A percentile compares a stretch with the other conserved stretches of the same genome.
Conservation (phyloP, 352 stramenopile species). For the Globisporangium mamillatum region DNA sequence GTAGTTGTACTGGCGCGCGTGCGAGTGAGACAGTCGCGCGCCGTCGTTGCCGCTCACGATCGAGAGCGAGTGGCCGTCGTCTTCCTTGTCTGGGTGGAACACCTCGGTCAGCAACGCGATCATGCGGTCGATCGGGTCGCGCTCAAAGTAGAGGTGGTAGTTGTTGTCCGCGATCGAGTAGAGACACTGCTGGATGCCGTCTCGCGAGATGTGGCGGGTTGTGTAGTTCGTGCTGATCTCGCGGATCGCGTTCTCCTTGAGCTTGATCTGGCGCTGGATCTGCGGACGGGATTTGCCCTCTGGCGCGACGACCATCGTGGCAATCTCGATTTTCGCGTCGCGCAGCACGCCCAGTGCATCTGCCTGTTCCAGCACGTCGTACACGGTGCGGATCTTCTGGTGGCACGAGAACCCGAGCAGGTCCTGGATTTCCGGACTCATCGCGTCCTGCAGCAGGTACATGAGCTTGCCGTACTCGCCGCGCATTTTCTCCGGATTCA, state of each 20-base stretch:
- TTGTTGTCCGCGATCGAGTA: constrained; percentile 98
- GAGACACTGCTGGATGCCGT: constrained; percentile 93
- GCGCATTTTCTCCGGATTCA: constrained; percentile 98
- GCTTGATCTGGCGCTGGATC: constrained; percentile 92
- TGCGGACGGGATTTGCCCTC: constrained; percentile 84
- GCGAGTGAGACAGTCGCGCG: constrained; percentile 93
- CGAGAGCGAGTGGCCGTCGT: constrained; percentile 82
- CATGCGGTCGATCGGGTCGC: constrained; percentile 95
- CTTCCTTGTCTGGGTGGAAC: constrained; percentile 81
- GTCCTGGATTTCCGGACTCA: constrained; percentile 78
- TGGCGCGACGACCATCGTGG: constrained; percentile 94
- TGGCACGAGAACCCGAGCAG: constrained; percentile 85
- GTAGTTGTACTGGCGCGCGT: constrained; percentile 95
- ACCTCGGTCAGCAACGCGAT: constrained; percentile 86
- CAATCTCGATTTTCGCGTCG: constrained; percentile 88
- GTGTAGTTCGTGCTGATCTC: constrained; percentile 81
- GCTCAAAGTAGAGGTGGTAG: constrained; percentile 97
- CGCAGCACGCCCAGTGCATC: constrained; percentile 73
- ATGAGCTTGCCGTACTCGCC: constrained; percentile 96
- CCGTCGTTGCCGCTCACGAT: constrained; percentile 93
- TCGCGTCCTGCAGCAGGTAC: constrained; percentile 91
- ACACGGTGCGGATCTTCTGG: constrained; percentile 87
- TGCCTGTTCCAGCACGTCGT: constrained; percentile 79
- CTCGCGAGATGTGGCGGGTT: constrained; percentile 43
- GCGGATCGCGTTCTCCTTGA: constrained; percentile 91